Evolutionary conservation across 805 yeast genomes (phyloP).

Genomic region (Gaillardinia entomophila): DNA sequence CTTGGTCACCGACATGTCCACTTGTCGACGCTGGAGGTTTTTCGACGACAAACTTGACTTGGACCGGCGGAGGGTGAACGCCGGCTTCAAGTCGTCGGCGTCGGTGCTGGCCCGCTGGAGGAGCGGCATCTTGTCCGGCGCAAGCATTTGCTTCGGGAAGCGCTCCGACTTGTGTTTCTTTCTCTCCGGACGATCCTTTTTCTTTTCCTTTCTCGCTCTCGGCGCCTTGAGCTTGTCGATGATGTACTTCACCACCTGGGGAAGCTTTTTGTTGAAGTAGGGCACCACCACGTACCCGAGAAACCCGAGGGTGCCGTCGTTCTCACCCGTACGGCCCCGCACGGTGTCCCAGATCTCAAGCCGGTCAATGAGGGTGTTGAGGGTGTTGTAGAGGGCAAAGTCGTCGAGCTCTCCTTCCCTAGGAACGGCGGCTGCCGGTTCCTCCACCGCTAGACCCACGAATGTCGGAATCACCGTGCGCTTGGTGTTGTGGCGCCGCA

Average conservation of each 20-base stretch:
- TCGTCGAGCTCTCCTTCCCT: constrained; percentile 3
- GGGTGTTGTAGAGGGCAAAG: constrained; percentile 12
- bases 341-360: constrained; percentile 50
- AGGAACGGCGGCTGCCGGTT: constrained; percentile 1
- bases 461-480: constrained; percentile 37
- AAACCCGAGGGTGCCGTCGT: constrained; percentile 41
- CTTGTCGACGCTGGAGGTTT: constrained; percentile 33
- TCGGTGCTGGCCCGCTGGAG: constrained; percentile 1
- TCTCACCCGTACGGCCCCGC: constrained; percentile 27
- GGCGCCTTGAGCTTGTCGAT: constrained; percentile 46
- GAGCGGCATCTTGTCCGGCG: constrained; percentile 5
- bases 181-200: too few species aligned
- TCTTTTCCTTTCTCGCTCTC: constrained; percentile 10
- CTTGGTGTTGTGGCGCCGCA: constrained; percentile 11
- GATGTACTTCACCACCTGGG: constrained; percentile 40
- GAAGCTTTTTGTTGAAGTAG: constrained; percentile 44
- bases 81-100: constrained; percentile 22
- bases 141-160: constrained; percentile 7
- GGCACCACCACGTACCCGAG: constrained; percentile 50
- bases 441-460: constrained; percentile 31
- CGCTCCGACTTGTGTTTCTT: constrained; percentile 3
- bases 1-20: constrained; percentile 24
- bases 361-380: constrained; percentile 47
- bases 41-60: constrained; percentile 36
- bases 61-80: constrained; percentile 31